Evolutionary conservation across 2,329 filamentous ascomycete genomes (phyloP).

Genomic region (Cladosporium phlei): DNA sequence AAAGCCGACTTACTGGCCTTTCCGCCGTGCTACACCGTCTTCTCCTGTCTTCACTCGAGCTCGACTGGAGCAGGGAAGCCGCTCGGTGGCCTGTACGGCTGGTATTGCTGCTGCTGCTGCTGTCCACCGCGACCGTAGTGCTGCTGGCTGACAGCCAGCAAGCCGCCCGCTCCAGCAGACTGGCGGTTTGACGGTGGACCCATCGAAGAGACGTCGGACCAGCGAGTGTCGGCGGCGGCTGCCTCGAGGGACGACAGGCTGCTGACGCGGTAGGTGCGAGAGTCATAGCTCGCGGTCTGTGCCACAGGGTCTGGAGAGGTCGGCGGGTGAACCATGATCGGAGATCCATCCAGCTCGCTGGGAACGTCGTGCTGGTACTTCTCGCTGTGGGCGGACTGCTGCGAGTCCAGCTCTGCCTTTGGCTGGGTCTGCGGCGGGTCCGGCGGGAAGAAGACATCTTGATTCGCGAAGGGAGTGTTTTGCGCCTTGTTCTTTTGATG

Average conservation of each 20-base stretch:
- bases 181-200: background rate
- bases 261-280: too few species aligned
- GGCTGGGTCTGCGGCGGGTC: background rate
- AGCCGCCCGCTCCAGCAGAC: background rate
- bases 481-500: background rate
- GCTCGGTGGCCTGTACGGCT: background rate
- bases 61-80: background rate
- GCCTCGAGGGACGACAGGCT: too few species aligned
- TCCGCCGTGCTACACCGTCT: too few species aligned
- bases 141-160: slow-evolving; percentile 6
- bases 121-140: background rate
- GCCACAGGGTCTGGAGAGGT: background rate
- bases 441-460: background rate
- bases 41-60: background rate
- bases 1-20: too few species aligned
- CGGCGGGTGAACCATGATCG: too few species aligned
- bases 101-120: background rate
- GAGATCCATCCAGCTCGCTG: background rate
- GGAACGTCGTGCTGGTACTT: background rate
- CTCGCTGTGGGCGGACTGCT: too few species aligned
- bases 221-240: background rate
- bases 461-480: background rate
- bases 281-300: background rate
- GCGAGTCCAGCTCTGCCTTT: background rate
- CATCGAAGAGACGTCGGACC: background rate